phyloP scores from a whole-genome alignment of 306 rosid genomes.

The Trifolium subterraneum region DNA sequence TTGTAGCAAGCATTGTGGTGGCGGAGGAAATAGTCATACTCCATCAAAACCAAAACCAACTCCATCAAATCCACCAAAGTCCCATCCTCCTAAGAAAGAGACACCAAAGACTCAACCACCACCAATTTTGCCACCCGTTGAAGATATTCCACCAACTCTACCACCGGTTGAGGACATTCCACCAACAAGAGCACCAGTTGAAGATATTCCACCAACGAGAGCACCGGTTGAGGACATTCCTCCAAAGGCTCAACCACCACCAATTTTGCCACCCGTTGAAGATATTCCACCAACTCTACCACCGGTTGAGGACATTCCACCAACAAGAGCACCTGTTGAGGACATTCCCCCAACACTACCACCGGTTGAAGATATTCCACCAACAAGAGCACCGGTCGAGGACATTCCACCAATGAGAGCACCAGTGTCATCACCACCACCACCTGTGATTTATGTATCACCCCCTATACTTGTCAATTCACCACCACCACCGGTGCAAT shows the following conservation, averaged over 20 bases:
- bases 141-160: background rate
- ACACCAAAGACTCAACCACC: conserved; percentile 25
- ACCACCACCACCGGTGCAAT: conserved; percentile 10
- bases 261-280: background rate
- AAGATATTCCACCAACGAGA: background rate
- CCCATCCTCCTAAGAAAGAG: background rate
- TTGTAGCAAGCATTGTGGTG: conserved; percentile 60
- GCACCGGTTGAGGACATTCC: background rate
- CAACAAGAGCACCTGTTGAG: background rate
- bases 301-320: background rate
- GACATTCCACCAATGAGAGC: background rate
- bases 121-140: conserved; percentile 3
- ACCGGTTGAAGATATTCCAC: background rate
- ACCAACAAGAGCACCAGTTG: background rate
- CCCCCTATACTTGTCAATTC: background rate
- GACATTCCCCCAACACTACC: background rate
- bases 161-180: background rate
- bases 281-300: background rate
- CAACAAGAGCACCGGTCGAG: background rate
- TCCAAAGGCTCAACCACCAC: too few relatives aligned
- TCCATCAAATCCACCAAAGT: conserved; percentile 12
- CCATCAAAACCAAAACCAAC: conserved; percentile 31
- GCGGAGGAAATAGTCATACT: conserved; percentile 1
- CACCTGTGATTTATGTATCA: background rate
- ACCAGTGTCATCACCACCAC: background rate